Evolutionary conservation across 2,329 filamentous ascomycete species (phyloP), one percentile per base, ranked within the genome.

Genomic region (Clonostachys solani): DNA sequence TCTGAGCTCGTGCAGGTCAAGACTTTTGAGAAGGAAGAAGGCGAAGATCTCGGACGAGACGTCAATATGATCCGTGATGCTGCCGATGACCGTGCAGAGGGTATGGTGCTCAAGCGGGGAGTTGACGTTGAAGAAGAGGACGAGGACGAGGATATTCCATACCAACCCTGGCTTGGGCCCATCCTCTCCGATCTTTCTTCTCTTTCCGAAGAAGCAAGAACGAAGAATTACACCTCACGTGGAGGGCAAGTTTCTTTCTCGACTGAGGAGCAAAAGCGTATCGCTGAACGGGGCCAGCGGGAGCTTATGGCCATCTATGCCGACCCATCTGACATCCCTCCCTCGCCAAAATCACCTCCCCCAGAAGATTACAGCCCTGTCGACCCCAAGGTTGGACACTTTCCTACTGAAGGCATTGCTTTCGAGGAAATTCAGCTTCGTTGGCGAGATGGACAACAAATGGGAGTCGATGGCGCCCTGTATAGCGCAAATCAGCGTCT

Each of bases 61-160:
- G 73, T 77, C 47, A 86, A 82, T 57, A 83, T 89, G 75, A 78
- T 85, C 38, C 81, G 81, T 43, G 86, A 91, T 62, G 85, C 85
- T 5, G 78, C 79, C 33, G 87, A 91, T 60, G 84, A 89, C 56
- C 82, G 83, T 44, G 83, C 82, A 6, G 88, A 89, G 58, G 85
- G 87, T 43, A 83, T 86, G 72, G 82, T 86, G 55, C 68, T 84
- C 45, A 84, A 83, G 56, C 73, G 76, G 52, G 71, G 75, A n/a
- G 64, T 61, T 17, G 51, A 60, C 42, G 68, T 73, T 8, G 72
- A 73, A 29, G 69, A 74, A 41, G 78, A 81, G 3, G 78, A 84
- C 1, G 77, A 49, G 10, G 50, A 84, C 12, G 80, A 86, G 1
- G 78, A 81, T 46, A 58, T 74, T 42, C 72, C 74, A 6, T 73